Evolutionary conservation across 345 rosid species (phyloP), one percentile per base, ranked within the genome.

Genomic region (Populus nigra): DNA sequence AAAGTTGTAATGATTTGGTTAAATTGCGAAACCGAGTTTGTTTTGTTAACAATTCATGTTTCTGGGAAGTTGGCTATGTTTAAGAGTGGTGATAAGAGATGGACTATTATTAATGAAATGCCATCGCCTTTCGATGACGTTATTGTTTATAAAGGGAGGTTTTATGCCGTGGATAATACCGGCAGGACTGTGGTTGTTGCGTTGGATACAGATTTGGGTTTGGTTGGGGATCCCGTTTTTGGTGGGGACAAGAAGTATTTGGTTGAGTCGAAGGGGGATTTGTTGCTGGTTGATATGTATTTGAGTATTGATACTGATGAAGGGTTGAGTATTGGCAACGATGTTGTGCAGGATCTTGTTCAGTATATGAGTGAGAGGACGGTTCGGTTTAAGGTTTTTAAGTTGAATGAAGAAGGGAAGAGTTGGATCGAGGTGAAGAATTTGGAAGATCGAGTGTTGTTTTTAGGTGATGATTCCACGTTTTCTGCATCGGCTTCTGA

Each of bases 241-340:
- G 98, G 97, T 16, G 98, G 97, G 49, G 97, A 93, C 69, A 92
- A 91, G 91, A 96, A 93, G 91, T 90, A 84, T 84, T 80, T 96
- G 87, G 89, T 96, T 61, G 93, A 96, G 75, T 94, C 97, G 17
- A 72, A 78, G 33, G 94, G 92, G 17, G 90, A 88, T 31, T 81
- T 94, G 75, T 83, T 96, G 88, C 68, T 96, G 83, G 92, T 92
- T 3, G 98, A 92, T 88, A 91, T 86, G 92, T 91, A 90, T 79
- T 85, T 91, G 86, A 88, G 93, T 49, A 77, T 90, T 69, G 94
- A 94, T 74, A 78, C 87, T 5, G 81, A 80, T 1, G 86, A 78
- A n/a, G 90, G 77, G 29, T 80, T 76, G 7, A 80, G 76, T 27
- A 10, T 74, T 29, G 81, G 25, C 0, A 88, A 82, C 65, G 92